phyloP scores from a whole-genome alignment of 495 filamentous ascomycete species.

The Trichoderma asperelloides region DNA sequence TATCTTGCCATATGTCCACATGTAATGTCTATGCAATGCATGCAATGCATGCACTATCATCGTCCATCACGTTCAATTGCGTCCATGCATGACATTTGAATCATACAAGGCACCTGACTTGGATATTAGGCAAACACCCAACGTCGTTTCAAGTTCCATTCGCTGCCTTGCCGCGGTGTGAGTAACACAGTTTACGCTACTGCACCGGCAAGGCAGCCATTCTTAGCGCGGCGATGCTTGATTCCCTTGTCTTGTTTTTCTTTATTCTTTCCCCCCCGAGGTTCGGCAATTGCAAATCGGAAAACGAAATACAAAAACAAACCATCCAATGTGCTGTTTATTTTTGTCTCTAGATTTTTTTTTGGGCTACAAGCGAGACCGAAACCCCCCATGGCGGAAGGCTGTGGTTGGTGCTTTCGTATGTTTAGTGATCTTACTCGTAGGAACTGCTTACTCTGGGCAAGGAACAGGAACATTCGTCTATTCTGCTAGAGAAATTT shows the following conservation, averaged over 20 bases:
- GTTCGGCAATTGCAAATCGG: too few species aligned
- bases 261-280: not conserved
- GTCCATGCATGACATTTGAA: not conserved
- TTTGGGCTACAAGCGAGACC: too few species aligned
- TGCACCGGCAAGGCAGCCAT: not conserved
- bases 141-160: not conserved
- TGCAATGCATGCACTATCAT: too few species aligned
- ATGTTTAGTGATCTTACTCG: not conserved
- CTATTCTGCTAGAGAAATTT: not conserved
- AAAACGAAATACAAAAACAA: too few species aligned
- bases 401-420: too few species aligned
- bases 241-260: not conserved
- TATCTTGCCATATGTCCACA: too few species aligned
- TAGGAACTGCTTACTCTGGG: not conserved
- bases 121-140: not conserved
- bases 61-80: too few species aligned
- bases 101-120: not conserved
- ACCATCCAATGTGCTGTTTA: too few species aligned
- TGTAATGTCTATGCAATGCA: not conserved
- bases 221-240: not conserved
- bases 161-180: not conserved
- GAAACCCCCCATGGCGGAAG: too few species aligned
- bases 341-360: too few species aligned
- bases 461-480: not conserved
- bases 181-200: not conserved